These are phyloP conservation scores for Cephalotrichum gorgonifer DNA, from an alignment of 2,329 filamentous ascomycete species.

Conservation along the genomic window DNA sequence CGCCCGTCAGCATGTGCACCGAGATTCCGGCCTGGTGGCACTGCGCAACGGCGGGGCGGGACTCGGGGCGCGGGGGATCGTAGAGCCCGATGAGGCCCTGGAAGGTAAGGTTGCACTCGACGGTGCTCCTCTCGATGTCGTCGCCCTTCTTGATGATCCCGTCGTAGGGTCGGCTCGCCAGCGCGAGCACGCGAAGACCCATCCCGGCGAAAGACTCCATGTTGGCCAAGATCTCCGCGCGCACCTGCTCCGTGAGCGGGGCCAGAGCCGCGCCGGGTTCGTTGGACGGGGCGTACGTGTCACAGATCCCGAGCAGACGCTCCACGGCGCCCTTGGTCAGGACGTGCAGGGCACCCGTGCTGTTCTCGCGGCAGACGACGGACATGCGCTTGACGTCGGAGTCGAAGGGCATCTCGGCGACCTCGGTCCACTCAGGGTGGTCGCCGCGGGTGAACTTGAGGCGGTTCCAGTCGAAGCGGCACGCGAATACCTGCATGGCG, in stretches of 20 bases:
- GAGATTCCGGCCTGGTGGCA: conserved; percentile 54
- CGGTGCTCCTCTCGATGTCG: conserved; percentile 36
- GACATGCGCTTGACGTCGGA: conserved; percentile 68
- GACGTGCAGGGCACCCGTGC: conserved; percentile 17
- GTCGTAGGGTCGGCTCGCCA: conserved; percentile 40
- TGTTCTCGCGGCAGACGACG: conserved; percentile 45
- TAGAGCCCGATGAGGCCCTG: conserved; percentile 60
- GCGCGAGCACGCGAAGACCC: conserved; percentile 56
- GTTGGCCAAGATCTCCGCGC: conserved; percentile 46
- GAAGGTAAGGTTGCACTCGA: conserved; percentile 53
- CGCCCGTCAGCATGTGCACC: conserved; percentile 60
- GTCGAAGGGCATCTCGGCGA: conserved; percentile 61
- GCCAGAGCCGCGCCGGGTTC: conserved; percentile 20
- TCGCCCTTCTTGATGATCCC: conserved; percentile 24
- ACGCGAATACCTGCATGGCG: conserved; percentile 61
- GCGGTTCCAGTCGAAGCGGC: conserved; percentile 53
- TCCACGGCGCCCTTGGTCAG: conserved; percentile 60
- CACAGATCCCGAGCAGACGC: conserved; percentile 52
- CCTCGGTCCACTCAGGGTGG: conserved; percentile 38
- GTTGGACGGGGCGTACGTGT: conserved; percentile 28
- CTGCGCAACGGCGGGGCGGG: conserved; percentile 45
- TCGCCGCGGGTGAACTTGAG: conserved; percentile 38
- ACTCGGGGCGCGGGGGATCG: conserved; percentile 60
- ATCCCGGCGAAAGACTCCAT: conserved; percentile 53
- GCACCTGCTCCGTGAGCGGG: conserved; percentile 37